phyloP scores from a whole-genome alignment of 1,284 basidiomycete genomes.

The Rhizopogon parksii region DNA sequence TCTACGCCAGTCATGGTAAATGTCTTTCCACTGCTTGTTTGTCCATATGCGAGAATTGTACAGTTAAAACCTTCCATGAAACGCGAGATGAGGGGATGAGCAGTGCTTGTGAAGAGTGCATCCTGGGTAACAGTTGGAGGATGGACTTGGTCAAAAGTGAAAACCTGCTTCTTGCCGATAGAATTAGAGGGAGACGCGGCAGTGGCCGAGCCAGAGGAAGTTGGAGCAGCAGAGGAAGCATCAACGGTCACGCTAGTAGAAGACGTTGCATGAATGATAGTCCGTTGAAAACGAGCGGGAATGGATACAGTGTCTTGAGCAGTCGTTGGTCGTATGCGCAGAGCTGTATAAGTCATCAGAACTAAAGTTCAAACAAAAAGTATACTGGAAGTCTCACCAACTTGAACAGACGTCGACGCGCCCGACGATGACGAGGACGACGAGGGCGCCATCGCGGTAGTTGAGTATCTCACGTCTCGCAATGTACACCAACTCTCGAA shows the following conservation, averaged over 20 bases:
- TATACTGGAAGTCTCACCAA: slow-evolving; percentile 48
- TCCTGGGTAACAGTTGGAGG: slow-evolving; percentile 77
- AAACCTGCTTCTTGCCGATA: slow-evolving; percentile 73
- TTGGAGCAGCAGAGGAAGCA: slow-evolving; percentile 41
- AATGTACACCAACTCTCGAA: slow-evolving; percentile 8
- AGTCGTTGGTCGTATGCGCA: slow-evolving; percentile 88
- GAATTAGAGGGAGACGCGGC: slow-evolving; percentile 29
- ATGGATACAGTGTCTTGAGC: slow-evolving; percentile 77
- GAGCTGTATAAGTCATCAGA: slow-evolving; percentile 46
- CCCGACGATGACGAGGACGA: slow-evolving; percentile 52
- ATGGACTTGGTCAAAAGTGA: slow-evolving; percentile 93
- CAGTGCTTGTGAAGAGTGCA: slow-evolving; percentile 78
- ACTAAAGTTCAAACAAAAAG: no score
- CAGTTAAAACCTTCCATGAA: slow-evolving; percentile 97
- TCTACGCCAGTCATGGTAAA: slow-evolving; percentile 95
- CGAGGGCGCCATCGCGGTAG: slow-evolving; percentile 55
- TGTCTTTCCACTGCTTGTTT: slow-evolving; percentile 95
- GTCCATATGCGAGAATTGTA: slow-evolving; percentile 96
- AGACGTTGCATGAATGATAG: slow-evolving; percentile 73
- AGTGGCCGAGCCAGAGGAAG: slow-evolving; percentile 45
- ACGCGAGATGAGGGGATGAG: slow-evolving; percentile 80
- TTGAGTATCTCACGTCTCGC: slow-evolving; percentile 8
- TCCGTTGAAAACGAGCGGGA: slow-evolving; percentile 88
- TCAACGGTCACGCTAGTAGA: slow-evolving; percentile 73
- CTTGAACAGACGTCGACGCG: slow-evolving; percentile 79